Conservation (phyloP, 352 stramenopile species). For the Thalassiosira oceanica region DNA sequence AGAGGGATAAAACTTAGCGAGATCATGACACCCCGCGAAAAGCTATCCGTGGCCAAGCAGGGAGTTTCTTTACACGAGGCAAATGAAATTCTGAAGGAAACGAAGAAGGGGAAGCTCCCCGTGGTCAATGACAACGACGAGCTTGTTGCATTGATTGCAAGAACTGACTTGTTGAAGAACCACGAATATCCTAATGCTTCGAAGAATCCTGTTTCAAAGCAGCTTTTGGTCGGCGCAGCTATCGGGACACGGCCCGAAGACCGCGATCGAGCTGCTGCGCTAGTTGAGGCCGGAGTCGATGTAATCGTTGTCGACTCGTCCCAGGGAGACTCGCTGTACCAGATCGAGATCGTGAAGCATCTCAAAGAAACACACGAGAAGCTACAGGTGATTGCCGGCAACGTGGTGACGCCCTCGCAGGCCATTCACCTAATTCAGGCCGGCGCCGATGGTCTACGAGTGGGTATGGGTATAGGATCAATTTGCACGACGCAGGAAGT, state of each 20-base stretch:
- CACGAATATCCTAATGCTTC: conserved; percentile 95
- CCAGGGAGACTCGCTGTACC: conserved; percentile 96
- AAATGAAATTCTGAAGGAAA: conserved; percentile 96
- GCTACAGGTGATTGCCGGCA: conserved; percentile 97
- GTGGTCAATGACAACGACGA: conserved; percentile 98
- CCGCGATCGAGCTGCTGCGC: conserved; percentile 87
- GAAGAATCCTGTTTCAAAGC: conserved; percentile 95
- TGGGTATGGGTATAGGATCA: conserved; percentile 99
- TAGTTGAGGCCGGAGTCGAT: conserved; percentile 95
- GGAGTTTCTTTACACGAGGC: conserved; percentile 93
- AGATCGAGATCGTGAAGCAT: conserved; percentile 91
- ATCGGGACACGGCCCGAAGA: conserved; percentile 97
- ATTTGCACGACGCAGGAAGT: conserved; percentile 99
- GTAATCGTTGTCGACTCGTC: conserved; percentile 99
- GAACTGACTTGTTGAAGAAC: conserved; percentile 97
- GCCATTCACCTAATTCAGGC: conserved; percentile 98
- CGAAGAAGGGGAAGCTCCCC: conserved; percentile 99
- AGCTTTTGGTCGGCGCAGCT: conserved; percentile 96
- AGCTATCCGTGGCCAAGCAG: conserved; percentile 91
- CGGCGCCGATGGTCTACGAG: conserved; percentile 97
- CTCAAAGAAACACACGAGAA: conserved; percentile 94
- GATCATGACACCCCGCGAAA: conserved; percentile 75
- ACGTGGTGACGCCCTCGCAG: conserved; percentile 98
- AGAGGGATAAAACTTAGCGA: conserved; percentile 79
- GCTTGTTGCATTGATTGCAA: conserved; percentile 97